Evolutionary conservation across 352 stramenopile species (phyloP).

Genomic region (Globisporangium recalcitrans): DNA sequence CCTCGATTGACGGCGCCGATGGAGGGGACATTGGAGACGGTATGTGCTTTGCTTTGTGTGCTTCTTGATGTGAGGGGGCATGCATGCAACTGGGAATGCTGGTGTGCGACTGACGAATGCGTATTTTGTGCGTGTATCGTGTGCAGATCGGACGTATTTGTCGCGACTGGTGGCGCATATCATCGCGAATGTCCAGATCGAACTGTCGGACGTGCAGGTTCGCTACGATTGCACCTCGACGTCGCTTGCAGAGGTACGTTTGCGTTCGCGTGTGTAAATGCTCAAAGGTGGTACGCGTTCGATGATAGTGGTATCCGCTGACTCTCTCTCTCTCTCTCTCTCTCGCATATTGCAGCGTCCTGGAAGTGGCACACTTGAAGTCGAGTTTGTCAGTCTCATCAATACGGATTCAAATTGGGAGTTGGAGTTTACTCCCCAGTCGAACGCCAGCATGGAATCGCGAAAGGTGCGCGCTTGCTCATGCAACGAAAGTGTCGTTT

Average conservation of each 20-base stretch:
- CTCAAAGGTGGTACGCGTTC: neutral
- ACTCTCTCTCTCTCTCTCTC: neutral
- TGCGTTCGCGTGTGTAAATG: neutral
- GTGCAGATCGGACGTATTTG: conserved; percentile 71
- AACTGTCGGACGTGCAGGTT: conserved; percentile 74
- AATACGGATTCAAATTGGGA: conserved; percentile 79
- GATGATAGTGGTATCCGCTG: neutral
- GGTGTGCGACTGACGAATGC: neutral
- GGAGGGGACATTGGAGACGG: conserved; percentile 36
- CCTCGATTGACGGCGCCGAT: conserved; percentile 16
- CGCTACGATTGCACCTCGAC: conserved; percentile 75
- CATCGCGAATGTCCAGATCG: conserved; percentile 84
- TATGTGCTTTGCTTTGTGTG: conserved; percentile 7
- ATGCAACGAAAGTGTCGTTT: neutral
- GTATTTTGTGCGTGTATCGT: neutral
- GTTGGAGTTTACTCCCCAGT: conserved; percentile 68
- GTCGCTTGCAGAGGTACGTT: conserved; percentile 52
- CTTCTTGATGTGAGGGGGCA: neutral
- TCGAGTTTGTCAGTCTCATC: conserved; percentile 59
- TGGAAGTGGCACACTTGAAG: conserved; percentile 62
- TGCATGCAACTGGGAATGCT: neutral
- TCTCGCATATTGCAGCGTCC: conserved; percentile 38
- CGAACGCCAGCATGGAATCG: conserved; percentile 68
- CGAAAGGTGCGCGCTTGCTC: conserved; percentile 48
- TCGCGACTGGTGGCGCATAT: conserved; percentile 79